Evolutionary conservation across 257 asterid genomes (phyloP).

Genomic region (Leonotis leonurus): DNA sequence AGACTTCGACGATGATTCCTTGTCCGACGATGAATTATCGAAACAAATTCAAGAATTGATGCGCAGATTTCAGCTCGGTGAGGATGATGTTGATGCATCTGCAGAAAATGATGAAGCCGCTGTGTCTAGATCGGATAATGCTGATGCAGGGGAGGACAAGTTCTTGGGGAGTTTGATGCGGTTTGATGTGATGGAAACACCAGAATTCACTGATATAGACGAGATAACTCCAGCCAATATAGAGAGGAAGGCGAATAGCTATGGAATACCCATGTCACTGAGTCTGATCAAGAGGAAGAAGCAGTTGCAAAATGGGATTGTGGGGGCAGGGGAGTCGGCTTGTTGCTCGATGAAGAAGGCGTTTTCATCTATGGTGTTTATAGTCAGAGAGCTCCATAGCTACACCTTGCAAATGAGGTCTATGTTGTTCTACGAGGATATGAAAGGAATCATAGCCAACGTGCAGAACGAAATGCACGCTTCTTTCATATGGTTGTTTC

Average conservation of each 20-base stretch:
- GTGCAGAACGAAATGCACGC: conserved; percentile 86
- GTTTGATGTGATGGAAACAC: conserved; percentile 45
- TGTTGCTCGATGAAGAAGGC: conserved; percentile 79
- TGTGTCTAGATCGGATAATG: conserved; percentile 2
- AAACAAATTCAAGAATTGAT: conserved; percentile 48
- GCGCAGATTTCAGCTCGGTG: conserved; percentile 24
- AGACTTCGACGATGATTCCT: conserved; percentile 57
- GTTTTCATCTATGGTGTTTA: conserved; percentile 91
- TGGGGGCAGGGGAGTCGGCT: conserved; percentile 59
- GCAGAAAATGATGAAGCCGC: neutral
- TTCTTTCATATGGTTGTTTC: conserved; percentile 91
- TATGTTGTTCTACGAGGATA: conserved; percentile 55
- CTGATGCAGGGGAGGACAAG: neutral
- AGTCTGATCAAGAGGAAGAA: conserved; percentile 66
- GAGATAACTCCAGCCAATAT: conserved; percentile 52
- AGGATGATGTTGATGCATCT: conserved; percentile 22
- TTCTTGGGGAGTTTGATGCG: conserved; percentile 21
- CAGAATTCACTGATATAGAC: conserved; percentile 42
- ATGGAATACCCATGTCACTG: conserved; percentile 79
- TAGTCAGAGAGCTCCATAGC: conserved; percentile 78
- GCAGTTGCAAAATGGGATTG: conserved; percentile 66
- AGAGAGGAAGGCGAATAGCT: conserved; percentile 62
- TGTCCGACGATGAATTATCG: conserved; percentile 80
- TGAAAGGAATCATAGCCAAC: conserved; percentile 62
- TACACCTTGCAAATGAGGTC: conserved; percentile 77